Conservation (phyloP, 1,139 yeast species). For the Debaryomyces sp. region DNA sequence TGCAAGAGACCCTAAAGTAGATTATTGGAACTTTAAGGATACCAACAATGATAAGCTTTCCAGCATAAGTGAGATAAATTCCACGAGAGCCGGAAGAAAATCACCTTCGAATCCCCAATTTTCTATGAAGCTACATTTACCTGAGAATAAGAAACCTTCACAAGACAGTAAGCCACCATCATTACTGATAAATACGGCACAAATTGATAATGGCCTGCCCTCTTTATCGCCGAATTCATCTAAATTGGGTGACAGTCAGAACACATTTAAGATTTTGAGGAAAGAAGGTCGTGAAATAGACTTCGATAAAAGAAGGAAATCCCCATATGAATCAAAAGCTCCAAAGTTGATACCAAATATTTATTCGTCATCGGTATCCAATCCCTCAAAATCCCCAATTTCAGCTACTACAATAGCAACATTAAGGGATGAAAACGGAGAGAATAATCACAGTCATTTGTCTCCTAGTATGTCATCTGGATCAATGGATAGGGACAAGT, state of each 20-base stretch:
- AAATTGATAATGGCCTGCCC: constrained; percentile 11
- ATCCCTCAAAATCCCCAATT: constrained; percentile 37
- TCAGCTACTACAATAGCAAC: constrained; percentile 42
- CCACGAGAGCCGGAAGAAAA: constrained; percentile 1
- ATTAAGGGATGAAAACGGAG: constrained; percentile 26
- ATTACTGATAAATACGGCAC: constrained; percentile 33
- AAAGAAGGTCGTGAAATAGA: constrained; percentile 73
- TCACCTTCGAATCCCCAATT: constrained; percentile 13
- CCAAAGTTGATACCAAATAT: constrained; percentile 48
- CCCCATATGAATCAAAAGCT: constrained; percentile 61
- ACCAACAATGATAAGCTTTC: constrained; percentile 21
- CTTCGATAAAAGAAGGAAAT: constrained; percentile 76
- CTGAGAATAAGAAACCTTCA: constrained; percentile 19
- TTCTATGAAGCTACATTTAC: constrained; percentile 27
- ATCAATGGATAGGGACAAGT: constrained; percentile 17
- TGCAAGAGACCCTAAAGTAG: constrained; percentile 39
- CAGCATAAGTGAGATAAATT: constrained; percentile 13
- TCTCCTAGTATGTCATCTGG: constrained; percentile 4
- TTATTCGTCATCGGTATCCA: constrained; percentile 44
- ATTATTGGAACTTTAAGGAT: constrained; percentile 69
- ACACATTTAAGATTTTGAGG: constrained; percentile 67
- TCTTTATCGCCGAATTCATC: constrained; percentile 12
- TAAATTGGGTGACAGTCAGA: constrained; percentile 12
- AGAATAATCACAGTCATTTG: constrained; percentile 7
- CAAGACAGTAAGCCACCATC: constrained; percentile 22